Percentiles rank a stretch among this genome's conserved stretches.
phyloP scores from a whole-genome alignment of 768 basidiomycete genomes.

The Boletellus ananas region DNA sequence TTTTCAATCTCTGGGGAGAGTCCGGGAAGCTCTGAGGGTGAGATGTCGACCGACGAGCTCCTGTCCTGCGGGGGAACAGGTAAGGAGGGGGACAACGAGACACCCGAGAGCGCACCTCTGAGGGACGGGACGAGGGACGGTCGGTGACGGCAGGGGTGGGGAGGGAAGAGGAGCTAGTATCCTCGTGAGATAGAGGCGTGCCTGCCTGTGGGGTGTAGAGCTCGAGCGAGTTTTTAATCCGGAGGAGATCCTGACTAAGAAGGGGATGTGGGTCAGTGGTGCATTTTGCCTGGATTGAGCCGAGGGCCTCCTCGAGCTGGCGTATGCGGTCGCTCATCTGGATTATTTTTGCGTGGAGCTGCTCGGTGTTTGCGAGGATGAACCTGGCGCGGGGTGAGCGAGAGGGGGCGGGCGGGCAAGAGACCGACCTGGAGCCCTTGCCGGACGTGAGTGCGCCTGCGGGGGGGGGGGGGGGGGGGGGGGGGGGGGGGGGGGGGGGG shows the following conservation, averaged over 20 bases:
- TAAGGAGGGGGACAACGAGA: background rate
- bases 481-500: background rate
- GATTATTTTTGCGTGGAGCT: conserved; percentile 60
- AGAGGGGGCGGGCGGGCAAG: background rate
- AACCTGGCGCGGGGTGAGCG: conserved; percentile 39
- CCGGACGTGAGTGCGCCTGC: conserved; percentile 59
- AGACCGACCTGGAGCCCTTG: conserved; percentile 55
- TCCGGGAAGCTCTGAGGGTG: background rate
- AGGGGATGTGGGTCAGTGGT: conserved; percentile 50
- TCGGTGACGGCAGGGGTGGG: conserved; percentile 6
- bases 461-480: background rate
- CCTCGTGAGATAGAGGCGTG: background rate
- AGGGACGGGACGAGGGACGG: conserved; percentile 15
- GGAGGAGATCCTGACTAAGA: conserved; percentile 53
- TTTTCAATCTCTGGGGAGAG: conserved; percentile 36
- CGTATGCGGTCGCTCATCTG: conserved; percentile 61
- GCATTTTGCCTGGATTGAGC: conserved; percentile 38
- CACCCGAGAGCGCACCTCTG: conserved; percentile 19
- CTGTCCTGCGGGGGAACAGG: conserved; percentile 18
- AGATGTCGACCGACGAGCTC: conserved; percentile 19
- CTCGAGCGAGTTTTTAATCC: conserved; percentile 66
- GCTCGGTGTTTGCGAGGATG: conserved; percentile 65
- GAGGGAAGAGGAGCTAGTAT: conserved; percentile 12
- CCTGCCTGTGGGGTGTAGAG: conserved; percentile 40
- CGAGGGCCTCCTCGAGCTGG: conserved; percentile 59